Evolutionary conservation across 139 green algal genomes (phyloP).

Genomic region (Chlamydomonas urium): DNA sequence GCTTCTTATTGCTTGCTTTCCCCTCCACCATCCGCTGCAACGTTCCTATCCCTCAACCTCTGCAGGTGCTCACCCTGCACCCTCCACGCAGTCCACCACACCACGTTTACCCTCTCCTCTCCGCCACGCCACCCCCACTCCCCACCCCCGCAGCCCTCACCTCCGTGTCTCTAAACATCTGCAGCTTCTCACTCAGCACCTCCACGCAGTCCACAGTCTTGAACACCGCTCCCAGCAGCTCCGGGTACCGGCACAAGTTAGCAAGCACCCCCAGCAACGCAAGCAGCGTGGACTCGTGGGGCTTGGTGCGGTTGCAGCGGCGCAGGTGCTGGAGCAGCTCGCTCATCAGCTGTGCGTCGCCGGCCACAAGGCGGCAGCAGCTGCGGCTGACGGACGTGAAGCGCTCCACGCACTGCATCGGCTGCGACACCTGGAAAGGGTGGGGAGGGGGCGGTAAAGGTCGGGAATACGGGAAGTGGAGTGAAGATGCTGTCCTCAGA

Average conservation of each 20-base stretch:
- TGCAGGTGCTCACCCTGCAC: no score
- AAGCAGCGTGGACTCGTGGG: conserved; percentile 50
- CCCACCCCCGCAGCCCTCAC: no score
- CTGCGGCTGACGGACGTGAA: conserved; percentile 47
- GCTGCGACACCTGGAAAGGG: conserved; percentile 31
- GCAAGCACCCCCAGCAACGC: conserved; percentile 42
- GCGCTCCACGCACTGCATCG: conserved; percentile 35
- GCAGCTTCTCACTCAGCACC: conserved; percentile 62
- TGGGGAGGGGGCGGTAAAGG: not conserved
- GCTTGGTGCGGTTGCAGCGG: conserved; percentile 60
- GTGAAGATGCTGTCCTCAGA: no score
- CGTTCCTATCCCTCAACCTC: no score
- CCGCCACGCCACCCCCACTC: no score
- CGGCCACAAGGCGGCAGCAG: conserved; percentile 54
- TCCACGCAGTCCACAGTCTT: conserved; percentile 45
- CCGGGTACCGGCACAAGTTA: conserved; percentile 48
- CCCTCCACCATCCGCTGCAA: no score
- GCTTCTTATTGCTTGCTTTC: no score
- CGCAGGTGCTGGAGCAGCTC: conserved; percentile 54
- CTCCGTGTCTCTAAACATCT: conserved; percentile 64
- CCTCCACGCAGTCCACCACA: no score
- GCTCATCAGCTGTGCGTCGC: conserved; percentile 26
- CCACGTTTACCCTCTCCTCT: no score
- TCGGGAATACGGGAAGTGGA: no score
- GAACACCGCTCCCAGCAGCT: conserved; percentile 44